Base-by-base conservation (phyloP, 1,139 yeast species). In the Diutina sp. region DNA sequence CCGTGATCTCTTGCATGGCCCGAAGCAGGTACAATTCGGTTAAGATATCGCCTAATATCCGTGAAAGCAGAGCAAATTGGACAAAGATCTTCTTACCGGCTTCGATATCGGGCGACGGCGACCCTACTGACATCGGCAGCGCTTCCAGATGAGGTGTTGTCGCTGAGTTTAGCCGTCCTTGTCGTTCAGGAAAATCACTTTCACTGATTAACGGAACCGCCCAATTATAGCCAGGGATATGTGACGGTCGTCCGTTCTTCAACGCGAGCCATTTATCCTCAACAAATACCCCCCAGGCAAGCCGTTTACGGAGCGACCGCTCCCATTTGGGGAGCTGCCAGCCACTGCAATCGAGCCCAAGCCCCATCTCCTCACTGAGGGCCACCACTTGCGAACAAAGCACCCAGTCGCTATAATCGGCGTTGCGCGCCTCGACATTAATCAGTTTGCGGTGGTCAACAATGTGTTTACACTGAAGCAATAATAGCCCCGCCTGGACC, bases 261-360 rank as follows among this genome's bases (percentile, higher is more conserved):
- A 90, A 70, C 0, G 95, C 74, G 4, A 85, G 75, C 97, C 97
- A 90, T 66, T 90, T 89, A 64, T 89, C 96, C 68, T 89, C 95
- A 58, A 87, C 74, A 76, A 83, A 90, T 1, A 89, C 95, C 0
- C 97, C 96, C 97, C 97, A 90, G 0, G 96, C 96, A 56, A 90
- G 70, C 57, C 97, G 74, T 63, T 89, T 81, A 56, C 97, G 74
- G 54, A 90, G 70, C 1, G 95, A 93, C 56, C 95, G 76, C 66
- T 90, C 97, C 97, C 97, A 90, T 63, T 86, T 84, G 0, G 97
- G 97, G 45, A 90, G 69, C 64, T 87, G 84, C 97, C 97, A 90
- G 60, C 79, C 80, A 58, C 85, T 83, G 66, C 97, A 90, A 65
- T 90, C 91, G 18, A 88, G 74, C 0, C 96, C 96, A 12, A 90